Conservation (phyloP, 768 basidiomycete species). For the Macrocybe gigantea region DNA sequence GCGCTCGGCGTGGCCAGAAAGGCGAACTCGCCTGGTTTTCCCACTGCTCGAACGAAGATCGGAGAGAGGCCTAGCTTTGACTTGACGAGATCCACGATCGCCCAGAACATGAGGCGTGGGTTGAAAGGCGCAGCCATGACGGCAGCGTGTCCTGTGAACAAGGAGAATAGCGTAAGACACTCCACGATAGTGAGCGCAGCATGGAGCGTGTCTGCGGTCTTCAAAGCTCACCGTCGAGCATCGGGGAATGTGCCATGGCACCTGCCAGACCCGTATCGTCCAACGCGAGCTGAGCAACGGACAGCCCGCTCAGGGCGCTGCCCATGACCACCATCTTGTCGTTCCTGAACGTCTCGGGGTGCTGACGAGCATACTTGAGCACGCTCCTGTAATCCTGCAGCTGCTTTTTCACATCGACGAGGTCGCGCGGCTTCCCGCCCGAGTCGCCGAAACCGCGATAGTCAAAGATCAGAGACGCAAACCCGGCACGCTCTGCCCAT, state of each 20-base stretch:
- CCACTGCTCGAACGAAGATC: conserved; percentile 12
- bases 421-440: conserved; percentile 18
- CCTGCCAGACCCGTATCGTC: conserved; percentile 16
- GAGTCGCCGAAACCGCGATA: conserved; percentile 21
- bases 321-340: conserved; percentile 21
- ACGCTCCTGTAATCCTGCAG: conserved; percentile 16
- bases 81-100: conserved; percentile 8
- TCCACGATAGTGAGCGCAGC: no score
- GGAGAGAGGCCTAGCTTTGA: conserved; percentile 8
- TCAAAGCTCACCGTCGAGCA: conserved; percentile 14
- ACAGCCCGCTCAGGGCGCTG: conserved; percentile 16
- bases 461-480: conserved; percentile 21
- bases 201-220: no score
- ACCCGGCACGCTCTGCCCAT: conserved; percentile 18
- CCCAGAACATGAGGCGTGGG: conserved; percentile 12
- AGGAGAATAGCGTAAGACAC: not conserved
- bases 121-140: conserved; percentile 7
- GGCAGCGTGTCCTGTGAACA: conserved; percentile 5
- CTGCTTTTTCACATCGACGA: conserved; percentile 13
- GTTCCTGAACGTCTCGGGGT: conserved; percentile 13
- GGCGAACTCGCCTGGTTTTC: conserved; percentile 11
- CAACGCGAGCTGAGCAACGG: conserved; percentile 10
- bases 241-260: conserved; percentile 18
- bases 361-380: conserved; percentile 15
- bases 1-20: conserved; percentile 7